These are phyloP conservation scores for Wallacemonas sp. DNA, from an alignment of 208 protist species.

Conservation along the genomic window DNA sequence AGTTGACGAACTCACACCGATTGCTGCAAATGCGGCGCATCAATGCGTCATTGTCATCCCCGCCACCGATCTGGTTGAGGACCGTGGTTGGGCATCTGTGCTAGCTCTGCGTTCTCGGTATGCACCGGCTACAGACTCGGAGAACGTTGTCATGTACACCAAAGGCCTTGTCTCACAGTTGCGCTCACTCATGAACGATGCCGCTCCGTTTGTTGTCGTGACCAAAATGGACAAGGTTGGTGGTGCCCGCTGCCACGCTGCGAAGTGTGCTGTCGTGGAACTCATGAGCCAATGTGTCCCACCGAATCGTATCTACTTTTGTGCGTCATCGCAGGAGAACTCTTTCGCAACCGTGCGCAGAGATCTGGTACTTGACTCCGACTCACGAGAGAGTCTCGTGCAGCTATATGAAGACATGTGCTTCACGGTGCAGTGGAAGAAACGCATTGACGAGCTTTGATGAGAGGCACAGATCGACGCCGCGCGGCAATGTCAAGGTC, in stretches of 20 bases:
- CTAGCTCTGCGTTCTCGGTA: slow-evolving; percentile 57
- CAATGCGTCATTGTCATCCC: slow-evolving; percentile 76
- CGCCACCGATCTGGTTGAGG: slow-evolving; percentile 73
- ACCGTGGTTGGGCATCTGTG: slow-evolving; percentile 60
- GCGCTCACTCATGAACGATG: slow-evolving; percentile 56
- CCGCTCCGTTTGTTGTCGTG: slow-evolving; percentile 67
- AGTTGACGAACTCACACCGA: slow-evolving; percentile 33
- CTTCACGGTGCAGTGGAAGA: slow-evolving; percentile 58
- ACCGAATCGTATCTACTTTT: slow-evolving; percentile 75
- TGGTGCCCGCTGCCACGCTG: slow-evolving; percentile 40
- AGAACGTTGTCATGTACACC: slow-evolving; percentile 50
- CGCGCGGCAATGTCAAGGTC: too few species aligned
- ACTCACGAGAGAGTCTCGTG: slow-evolving; percentile 51
- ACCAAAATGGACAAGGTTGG: slow-evolving; percentile 86
- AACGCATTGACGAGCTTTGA: slow-evolving; percentile 35
- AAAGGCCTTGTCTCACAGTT: slow-evolving; percentile 44
- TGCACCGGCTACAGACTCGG: slow-evolving; percentile 34
- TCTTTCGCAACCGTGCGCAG: slow-evolving; percentile 29
- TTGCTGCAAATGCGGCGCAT: slow-evolving; percentile 58
- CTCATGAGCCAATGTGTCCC: slow-evolving; percentile 65
- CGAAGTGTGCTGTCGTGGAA: slow-evolving; percentile 36
- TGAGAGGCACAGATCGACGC: too few species aligned
- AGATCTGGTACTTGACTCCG: slow-evolving; percentile 40
- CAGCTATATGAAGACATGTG: slow-evolving; percentile 70
- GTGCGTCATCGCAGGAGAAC: slow-evolving; percentile 45